These are phyloP conservation scores for Halophytophthora batemanensis DNA, from an alignment of 352 stramenopile genomes.

Conservation along the genomic window DNA sequence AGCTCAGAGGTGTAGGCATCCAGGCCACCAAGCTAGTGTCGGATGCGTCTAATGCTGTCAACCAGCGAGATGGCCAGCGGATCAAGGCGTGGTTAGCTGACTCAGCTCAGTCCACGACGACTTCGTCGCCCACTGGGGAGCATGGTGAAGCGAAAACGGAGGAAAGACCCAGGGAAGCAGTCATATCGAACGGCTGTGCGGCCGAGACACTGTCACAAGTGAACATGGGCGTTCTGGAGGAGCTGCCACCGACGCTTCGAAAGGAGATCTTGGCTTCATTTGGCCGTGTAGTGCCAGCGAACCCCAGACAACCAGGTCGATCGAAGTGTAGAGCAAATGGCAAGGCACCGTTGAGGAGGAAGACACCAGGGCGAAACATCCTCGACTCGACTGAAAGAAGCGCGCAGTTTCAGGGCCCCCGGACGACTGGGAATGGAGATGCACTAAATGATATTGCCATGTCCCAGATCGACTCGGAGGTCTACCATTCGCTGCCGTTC, in stretches of 20 bases:
- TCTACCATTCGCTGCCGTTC: conserved; percentile 71
- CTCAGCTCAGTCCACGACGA: conserved; percentile 4
- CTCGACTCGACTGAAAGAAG: conserved; percentile 24
- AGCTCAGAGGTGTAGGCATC: conserved; percentile 72
- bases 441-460: conserved; percentile 66
- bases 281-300: conserved; percentile 9
- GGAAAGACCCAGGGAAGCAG: conserved; percentile 5
- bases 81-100: conserved; percentile 60
- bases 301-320: conserved; percentile 3
- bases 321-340: conserved; percentile 21
- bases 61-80: conserved; percentile 31
- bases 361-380: conserved; percentile 24
- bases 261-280: conserved; percentile 55
- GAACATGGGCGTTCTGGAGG: conserved; percentile 52
- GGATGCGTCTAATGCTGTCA: conserved; percentile 6
- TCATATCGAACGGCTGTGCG: not conserved
- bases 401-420: not conserved
- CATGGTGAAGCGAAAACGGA: conserved; percentile 12
- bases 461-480: conserved; percentile 77
- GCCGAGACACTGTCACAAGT: conserved; percentile 55
- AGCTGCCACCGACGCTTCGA: conserved; percentile 51
- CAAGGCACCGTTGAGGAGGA: conserved; percentile 27
- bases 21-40: conserved; percentile 72
- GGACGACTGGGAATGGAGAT: conserved; percentile 13
- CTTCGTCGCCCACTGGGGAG: not conserved